A percentile compares a stretch with the other conserved stretches of the same genome.
Conservation (phyloP, 148 eudicot species). For the Vaccinium macrocarpon region DNA sequence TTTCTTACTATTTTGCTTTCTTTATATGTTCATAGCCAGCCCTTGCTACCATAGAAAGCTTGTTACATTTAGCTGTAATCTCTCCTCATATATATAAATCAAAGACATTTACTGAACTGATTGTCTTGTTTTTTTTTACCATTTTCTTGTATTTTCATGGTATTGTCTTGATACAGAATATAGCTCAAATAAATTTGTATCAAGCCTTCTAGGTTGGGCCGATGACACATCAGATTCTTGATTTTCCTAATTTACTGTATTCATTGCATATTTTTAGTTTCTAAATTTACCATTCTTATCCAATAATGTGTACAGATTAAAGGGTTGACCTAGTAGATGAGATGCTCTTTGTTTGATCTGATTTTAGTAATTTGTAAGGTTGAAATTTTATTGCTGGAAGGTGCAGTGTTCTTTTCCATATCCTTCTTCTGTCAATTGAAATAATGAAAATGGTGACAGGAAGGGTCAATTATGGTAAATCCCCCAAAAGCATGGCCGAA, state of each 20-base stretch:
- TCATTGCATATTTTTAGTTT: not conserved
- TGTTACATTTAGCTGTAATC: constrained; percentile 41
- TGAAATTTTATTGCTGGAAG: not conserved
- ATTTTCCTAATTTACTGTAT: not conserved
- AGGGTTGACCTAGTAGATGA: not conserved
- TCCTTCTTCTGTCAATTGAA: not conserved
- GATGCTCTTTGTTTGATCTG: not conserved
- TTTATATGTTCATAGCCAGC: constrained; percentile 29
- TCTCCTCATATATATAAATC: constrained; percentile 42
- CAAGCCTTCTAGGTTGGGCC: not conserved
- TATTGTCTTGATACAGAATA: not conserved
- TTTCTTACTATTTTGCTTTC: constrained; percentile 19
- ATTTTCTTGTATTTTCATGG: not conserved
- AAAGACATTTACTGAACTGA: constrained; percentile 31
- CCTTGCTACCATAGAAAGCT: constrained; percentile 33
- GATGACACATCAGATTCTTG: not conserved
- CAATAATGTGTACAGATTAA: not conserved
- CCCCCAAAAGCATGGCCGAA: not conserved
- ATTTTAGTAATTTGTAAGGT: not conserved
- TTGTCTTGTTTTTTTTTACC: constrained; percentile 6
- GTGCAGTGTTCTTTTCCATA: not conserved
- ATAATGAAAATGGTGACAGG: not conserved
- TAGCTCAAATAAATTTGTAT: not conserved
- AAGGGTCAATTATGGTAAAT: not conserved
- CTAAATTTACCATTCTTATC: not conserved